Evolutionary conservation across 805 yeast genomes (phyloP), one percentile per base, ranked within the genome.

Genomic region (Ogataea siamensis): DNA sequence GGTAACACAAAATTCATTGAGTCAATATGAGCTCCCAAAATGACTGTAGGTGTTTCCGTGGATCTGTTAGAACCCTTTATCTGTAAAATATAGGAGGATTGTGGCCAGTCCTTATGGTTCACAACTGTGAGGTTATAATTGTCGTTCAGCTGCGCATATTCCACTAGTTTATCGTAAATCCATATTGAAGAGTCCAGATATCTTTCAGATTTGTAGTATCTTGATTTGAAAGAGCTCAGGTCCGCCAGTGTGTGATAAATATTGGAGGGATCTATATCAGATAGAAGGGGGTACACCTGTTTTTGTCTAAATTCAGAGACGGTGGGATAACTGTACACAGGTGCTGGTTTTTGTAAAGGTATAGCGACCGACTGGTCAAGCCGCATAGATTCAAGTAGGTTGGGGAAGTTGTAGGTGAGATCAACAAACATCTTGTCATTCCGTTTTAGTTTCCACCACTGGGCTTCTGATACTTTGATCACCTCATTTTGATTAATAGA

Each of bases 11-110:
- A 65, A 57, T 87, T 87, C 48, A 80, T 73, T 2, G 94, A 83
- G 60, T 88, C 97, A 53, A 80, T 85, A 62, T 88, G 97, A 9
- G 89, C 82, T 2, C 96, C 95, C 22, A 88, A 72, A 12, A 89
- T 78, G 1, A 88, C 80, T 5, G 74, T 66, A 15, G 63, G 61
- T 3, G 65, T 67, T 3, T 34, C 39, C 11, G 54, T 24, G 4
- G 33, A 16, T 1, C 37, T 28, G 9, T 24, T 17, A 3, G 34
- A 22, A 13, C 51, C 51, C 8, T 11, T 3, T 2, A 49, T 43
- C 4, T 32, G 32, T 17, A 49, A 40, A 4, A 49, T 40, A 20
- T 38, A 43, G 9, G 54, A 49, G 12, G 54, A 46, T 28, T 49
- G 54, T 7, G 51, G 54, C 44, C 46, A 49, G 3, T 32, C 18